Base-by-base conservation (phyloP, 108 stramenopile species). In the Skeletonema menzelii region DNA sequence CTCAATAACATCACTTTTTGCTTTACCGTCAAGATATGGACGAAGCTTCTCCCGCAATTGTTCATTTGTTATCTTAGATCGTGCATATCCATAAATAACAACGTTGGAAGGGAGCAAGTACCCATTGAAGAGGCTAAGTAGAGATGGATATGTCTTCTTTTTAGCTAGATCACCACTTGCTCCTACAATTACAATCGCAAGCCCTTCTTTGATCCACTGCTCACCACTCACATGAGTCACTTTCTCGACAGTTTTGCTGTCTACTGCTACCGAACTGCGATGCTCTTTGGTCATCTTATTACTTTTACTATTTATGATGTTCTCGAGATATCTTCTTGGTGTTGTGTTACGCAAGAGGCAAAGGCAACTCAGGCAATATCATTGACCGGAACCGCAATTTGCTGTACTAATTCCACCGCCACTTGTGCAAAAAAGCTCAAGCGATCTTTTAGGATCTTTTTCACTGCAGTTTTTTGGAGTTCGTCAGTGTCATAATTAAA, bases 91-190 rank as follows among this genome's bases (percentile, higher is more conserved):
- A 27, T 79, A 86, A 56, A 99, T 93, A 20, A 73, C 55, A 42
- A 89, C 73, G 59, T 87, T 59, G 22, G 70, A 44, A 2, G 97
- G 97, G 11, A 99, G 82, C 37, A 97, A 75, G 26, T 84, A 70
- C 44, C 91, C 85, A 27, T 67, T 69, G 69, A 70, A 98, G 13
- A 98, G 90, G 76, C 93, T 88, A 12, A 98, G 72, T 22, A 99
- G 74, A 1, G 96, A 89, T 10, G 98, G 99, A 82, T 84, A 96
- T 0, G 96, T 98, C 87, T 98, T 99, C 65, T 98, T 98, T 82
- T 97, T 97, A 27, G 97, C 98, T 44, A 99, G 86, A 69, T 98
- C 97, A 27, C 97, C 98, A 30, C 84, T 86, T 8, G 97, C 97
- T 22, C 97, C 97, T 57, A 96, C 73, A 35, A 97, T 82, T 38